These are phyloP conservation scores for Suillus cothurnatus DNA, from an alignment of 768 basidiomycete genomes.

Conservation along the genomic window DNA sequence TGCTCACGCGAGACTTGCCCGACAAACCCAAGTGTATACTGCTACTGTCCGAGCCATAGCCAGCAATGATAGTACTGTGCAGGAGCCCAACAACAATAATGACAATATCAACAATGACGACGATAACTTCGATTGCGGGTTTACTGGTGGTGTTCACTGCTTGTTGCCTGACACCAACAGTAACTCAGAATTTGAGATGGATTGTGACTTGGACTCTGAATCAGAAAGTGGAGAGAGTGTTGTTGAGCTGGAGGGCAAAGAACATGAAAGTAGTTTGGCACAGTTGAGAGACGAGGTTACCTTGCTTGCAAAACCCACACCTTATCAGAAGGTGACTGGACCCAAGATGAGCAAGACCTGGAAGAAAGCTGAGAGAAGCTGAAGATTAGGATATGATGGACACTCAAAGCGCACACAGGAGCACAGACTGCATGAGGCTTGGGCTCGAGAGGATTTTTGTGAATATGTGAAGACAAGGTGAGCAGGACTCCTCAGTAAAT, in stretches of 20 bases:
- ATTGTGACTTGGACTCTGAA: background rate
- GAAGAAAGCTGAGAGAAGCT: background rate
- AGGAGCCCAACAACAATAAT: background rate
- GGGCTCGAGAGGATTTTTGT: background rate
- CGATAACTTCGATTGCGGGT: background rate
- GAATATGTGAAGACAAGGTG: constrained; percentile 1
- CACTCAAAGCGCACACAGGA: background rate
- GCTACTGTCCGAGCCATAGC: background rate
- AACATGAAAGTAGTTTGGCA: background rate
- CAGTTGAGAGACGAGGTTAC: background rate
- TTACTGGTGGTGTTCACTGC: constrained; percentile 2
- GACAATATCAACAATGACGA: background rate
- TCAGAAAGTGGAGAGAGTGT: background rate
- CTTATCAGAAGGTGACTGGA: constrained; percentile 1
- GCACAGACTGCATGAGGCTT: background rate
- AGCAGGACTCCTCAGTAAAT: background rate
- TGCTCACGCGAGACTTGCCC: background rate
- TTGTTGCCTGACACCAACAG: background rate
- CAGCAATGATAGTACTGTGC: background rate
- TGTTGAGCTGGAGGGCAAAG: background rate
- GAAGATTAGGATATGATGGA: background rate
- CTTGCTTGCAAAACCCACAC: background rate
- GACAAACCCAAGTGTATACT: background rate
- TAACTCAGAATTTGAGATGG: background rate
- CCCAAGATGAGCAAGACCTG: background rate